Percentiles rank a stretch among this genome's conserved stretches.
Evolutionary conservation across 495 filamentous ascomycete genomes (phyloP).

Genomic region (Podospora sp.): DNA sequence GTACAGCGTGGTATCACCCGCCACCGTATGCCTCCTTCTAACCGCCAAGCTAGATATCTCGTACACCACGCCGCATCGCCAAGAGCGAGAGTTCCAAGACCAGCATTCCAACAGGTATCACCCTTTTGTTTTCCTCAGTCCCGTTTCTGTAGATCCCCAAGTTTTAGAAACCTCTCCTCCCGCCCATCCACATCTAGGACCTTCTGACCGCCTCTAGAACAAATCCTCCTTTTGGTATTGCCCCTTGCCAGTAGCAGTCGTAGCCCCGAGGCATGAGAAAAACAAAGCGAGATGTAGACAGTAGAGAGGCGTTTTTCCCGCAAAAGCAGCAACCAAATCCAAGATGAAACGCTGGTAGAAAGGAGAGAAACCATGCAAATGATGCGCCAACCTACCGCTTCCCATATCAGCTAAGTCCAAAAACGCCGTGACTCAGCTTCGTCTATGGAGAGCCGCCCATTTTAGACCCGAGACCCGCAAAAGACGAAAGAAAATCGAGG

Average conservation of each 20-base stretch:
- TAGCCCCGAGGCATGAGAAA: background rate
- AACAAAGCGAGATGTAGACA: slow-evolving; percentile 7
- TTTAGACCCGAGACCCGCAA: slow-evolving; percentile 6
- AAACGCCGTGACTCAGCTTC: slow-evolving; percentile 35
- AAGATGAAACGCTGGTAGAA: background rate
- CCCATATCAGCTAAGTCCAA: slow-evolving; percentile 36
- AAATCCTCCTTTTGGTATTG: slow-evolving; percentile 8
- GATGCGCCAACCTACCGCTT: slow-evolving; percentile 21
- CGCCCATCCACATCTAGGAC: slow-evolving; percentile 12
- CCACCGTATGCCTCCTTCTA: background rate
- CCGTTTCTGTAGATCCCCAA: background rate
- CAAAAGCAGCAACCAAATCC: background rate
- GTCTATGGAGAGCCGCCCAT: slow-evolving; percentile 29
- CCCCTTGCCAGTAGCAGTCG: slow-evolving; percentile 1
- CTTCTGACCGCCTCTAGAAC: background rate
- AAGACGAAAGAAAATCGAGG: slow-evolving; percentile 8
- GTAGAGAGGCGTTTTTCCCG: slow-evolving; percentile 8
- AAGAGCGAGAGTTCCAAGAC: slow-evolving; percentile 2
- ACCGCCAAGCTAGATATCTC: background rate
- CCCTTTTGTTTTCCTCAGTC: slow-evolving; percentile 7
- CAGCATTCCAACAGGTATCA: slow-evolving; percentile 10
- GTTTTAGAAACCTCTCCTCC: background rate
- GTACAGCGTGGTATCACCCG: slow-evolving; percentile 1
- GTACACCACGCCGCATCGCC: background rate
- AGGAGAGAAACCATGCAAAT: slow-evolving; percentile 10